A percentile compares a stretch with the other conserved stretches of the same genome.
phyloP scores from a whole-genome alignment of 495 filamentous ascomycete genomes.

The Penicillium fimorum region DNA sequence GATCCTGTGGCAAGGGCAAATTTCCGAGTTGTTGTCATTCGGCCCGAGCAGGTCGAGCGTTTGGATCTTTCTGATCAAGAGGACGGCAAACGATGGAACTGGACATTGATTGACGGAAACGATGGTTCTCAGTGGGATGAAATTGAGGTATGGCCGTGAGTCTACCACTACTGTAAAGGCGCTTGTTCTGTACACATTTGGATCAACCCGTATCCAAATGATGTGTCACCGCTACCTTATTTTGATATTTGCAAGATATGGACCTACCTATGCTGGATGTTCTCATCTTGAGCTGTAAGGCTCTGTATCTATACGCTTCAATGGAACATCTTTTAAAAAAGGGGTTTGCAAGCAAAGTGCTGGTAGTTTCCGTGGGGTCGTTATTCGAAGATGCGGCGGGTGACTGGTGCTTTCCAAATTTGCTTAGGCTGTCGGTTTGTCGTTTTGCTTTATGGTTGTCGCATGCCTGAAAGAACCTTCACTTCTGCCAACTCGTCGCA shows the following conservation, averaged over 20 bases:
- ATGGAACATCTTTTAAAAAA: not conserved
- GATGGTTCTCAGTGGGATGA: slow-evolving; percentile 64
- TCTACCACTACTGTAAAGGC: not conserved
- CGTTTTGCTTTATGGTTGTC: not conserved
- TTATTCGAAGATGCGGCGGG: not conserved
- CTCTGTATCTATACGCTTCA: not conserved
- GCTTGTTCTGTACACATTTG: not conserved
- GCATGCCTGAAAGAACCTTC: not conserved
- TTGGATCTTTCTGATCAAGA: slow-evolving; percentile 68
- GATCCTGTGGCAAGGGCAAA: slow-evolving; percentile 69
- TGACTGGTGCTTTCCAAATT: not conserved
- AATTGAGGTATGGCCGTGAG: slow-evolving; percentile 80
- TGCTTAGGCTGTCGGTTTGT: not conserved
- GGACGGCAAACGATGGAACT: slow-evolving; percentile 63
- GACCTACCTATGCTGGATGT: not conserved
- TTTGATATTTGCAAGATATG: not conserved
- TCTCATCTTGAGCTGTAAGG: not conserved
- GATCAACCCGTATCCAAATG: not conserved
- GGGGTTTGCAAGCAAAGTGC: not conserved
- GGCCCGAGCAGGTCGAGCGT: slow-evolving; percentile 76
- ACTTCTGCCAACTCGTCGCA: not conserved
- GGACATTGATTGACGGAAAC: slow-evolving; percentile 46
- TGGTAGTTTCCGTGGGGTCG: not conserved
- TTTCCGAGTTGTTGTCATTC: slow-evolving; percentile 82
- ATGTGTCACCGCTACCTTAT: not conserved